Conservation (phyloP, 1,139 yeast genomes). For the Lodderomyces beijingensis region DNA sequence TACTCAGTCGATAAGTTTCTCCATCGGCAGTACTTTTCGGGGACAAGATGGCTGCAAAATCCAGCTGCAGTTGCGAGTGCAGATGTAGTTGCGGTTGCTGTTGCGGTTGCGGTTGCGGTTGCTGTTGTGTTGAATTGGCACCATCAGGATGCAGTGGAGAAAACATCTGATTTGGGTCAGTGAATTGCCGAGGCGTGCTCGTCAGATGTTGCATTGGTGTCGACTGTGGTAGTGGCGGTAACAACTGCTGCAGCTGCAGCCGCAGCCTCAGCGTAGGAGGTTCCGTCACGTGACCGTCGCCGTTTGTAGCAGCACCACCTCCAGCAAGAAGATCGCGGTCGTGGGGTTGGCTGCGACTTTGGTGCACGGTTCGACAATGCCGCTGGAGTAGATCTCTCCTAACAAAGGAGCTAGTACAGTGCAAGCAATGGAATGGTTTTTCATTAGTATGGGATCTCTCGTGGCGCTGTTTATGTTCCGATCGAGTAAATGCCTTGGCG, state of each 20-base stretch:
- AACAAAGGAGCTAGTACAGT: conserved; percentile 71
- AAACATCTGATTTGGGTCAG: background rate
- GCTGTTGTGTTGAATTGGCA: background rate
- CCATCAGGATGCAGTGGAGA: background rate
- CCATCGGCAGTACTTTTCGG: too few relatives aligned
- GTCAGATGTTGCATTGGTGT: background rate
- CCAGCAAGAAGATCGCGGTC: background rate
- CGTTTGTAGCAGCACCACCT: background rate
- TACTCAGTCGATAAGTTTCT: too few relatives aligned
- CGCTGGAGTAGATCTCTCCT: conserved; percentile 71
- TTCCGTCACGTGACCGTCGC: background rate
- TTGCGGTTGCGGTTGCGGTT: background rate
- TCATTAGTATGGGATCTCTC: conserved; percentile 83
- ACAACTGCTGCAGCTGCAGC: background rate
- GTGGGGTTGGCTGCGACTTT: conserved; percentile 16
- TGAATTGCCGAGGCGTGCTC: background rate
- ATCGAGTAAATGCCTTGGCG: conserved; percentile 73
- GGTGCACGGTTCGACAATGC: conserved; percentile 76
- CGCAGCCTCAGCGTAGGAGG: background rate
- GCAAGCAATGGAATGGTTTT: conserved; percentile 72
- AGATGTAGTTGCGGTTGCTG: background rate
- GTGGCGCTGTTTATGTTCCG: conserved; percentile 79
- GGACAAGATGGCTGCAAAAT: too few relatives aligned
- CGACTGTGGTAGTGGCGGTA: background rate
- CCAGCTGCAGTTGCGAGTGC: background rate